Base-by-base conservation (phyloP, 2,329 filamentous ascomycete genomes). In the Boeremia exigua region DNA sequence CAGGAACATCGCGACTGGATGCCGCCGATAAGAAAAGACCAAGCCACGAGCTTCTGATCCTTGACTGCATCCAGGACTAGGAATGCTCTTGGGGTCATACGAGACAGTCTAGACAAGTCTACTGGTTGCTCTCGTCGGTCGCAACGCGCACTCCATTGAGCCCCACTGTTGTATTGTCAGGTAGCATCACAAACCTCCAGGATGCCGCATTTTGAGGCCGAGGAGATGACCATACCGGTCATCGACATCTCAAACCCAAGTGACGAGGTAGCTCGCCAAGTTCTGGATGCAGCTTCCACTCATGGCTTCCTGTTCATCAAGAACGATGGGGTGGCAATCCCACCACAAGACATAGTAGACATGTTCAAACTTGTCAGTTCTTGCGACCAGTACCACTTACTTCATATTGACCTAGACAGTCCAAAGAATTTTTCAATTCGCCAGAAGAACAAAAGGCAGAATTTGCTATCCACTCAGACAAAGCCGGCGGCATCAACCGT, bases 241-340 rank as follows among this genome's bases (percentile, higher is more conserved):
- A 91, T 98, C 65, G 89, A 97, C 74, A 87, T 96, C 61, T 88
- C 87, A 4, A 81, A 83, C 15, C 79, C 82, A 5, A 80, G 81
- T 27, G 66, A 76, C 9, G 80, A 88, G 61, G 89, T 89, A 47
- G 85, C 85, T 51, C 83, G 86, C 60, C 82, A 82, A 53, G 79
- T 98, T 37, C 86, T 97, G 37, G 84, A 89, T 58, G 94, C 94
- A 1, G 93, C 92, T 2, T 85, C 87, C 33, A 86, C 88, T 49
- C 89, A 92, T 76, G 94, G 94, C 58, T 98, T 98, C 75, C 85
- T 97, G 58, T 98, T 95, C 73, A 87, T 98, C 68, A 88, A 87
- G 70, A 93, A 91, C 69, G 83, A 86, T 19, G 88, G 87, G 38
- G 80, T 82, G 11, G 86, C 89, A 6, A 91, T 97, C 43, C 80